These are phyloP conservation scores for Backusella luteola DNA, from an alignment of 192 early-diverging fungal genomes.

Conservation along the genomic window DNA sequence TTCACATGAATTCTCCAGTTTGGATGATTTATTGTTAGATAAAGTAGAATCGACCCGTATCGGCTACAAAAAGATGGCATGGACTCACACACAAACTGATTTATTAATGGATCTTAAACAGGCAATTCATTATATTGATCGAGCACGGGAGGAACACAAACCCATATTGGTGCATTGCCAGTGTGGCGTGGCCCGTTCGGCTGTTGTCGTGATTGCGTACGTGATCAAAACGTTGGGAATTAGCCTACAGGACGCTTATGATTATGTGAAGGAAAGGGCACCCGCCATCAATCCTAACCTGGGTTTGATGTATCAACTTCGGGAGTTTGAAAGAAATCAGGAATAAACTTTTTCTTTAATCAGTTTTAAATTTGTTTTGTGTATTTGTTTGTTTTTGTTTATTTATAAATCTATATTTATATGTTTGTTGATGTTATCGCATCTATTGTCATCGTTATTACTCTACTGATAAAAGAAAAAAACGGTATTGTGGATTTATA, in stretches of 20 bases:
- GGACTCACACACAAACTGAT: conserved; percentile 73
- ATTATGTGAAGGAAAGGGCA: conserved; percentile 67
- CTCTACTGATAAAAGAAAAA: background rate
- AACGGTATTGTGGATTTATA: background rate
- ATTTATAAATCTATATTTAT: no score
- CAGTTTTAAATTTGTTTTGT: background rate
- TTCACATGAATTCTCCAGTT: background rate
- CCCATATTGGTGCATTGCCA: conserved; percentile 86
- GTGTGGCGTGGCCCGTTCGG: conserved; percentile 86
- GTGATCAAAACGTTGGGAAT: conserved; percentile 72
- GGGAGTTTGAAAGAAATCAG: conserved; percentile 55
- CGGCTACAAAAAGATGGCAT: conserved; percentile 62
- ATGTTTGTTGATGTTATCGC: no score
- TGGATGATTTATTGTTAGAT: background rate
- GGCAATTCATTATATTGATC: conserved; percentile 69
- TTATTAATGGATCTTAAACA: conserved; percentile 57
- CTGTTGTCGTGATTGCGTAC: conserved; percentile 83
- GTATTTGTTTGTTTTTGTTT: background rate
- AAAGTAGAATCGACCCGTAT: conserved; percentile 22
- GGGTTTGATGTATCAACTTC: conserved; percentile 75
- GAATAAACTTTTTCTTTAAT: background rate
- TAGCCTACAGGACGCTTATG: conserved; percentile 64
- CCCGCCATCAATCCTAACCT: conserved; percentile 83
- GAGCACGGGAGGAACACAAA: conserved; percentile 44
- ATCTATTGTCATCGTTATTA: no score